Evolutionary conservation across 1,284 basidiomycete genomes (phyloP).

Genomic region (Cutaneotrichosporon sp.): DNA sequence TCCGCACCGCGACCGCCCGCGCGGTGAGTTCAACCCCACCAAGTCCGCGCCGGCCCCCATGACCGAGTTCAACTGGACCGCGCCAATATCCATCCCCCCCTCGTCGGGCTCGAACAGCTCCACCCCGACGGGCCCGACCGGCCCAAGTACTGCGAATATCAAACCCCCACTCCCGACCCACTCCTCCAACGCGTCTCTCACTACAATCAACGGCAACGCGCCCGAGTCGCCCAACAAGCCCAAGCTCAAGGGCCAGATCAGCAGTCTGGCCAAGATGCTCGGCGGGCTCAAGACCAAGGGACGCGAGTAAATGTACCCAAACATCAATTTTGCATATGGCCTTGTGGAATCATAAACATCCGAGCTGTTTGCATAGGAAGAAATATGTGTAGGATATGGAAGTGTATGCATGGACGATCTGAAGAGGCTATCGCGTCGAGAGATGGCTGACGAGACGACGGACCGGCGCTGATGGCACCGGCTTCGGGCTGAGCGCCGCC

Average conservation of each 20-base stretch:
- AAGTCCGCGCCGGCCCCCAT: conserved; percentile 3
- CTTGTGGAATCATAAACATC: not conserved
- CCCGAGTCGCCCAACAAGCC: conserved; percentile 34
- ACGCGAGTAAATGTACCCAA: not conserved
- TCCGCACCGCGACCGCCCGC: not conserved
- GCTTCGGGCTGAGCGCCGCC: too few species aligned
- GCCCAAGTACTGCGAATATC: too few species aligned
- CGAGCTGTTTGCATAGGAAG: conserved; percentile 5
- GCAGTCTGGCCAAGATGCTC: conserved; percentile 46
- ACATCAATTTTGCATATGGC: not conserved
- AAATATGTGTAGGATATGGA: conserved; percentile 3
- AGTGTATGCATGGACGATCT: conserved; percentile 2
- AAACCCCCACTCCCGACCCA: not conserved
- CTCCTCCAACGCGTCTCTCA: not conserved
- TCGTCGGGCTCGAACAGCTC: not conserved
- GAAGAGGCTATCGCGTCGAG: too few species aligned
- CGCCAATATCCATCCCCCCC: not conserved
- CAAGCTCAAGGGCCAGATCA: conserved; percentile 47
- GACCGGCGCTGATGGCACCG: too few species aligned
- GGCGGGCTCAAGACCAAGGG: conserved; percentile 38
- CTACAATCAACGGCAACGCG: not conserved
- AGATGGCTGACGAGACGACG: too few species aligned
- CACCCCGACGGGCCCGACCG: not conserved
- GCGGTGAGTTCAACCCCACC: conserved; percentile 1
- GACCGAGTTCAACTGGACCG: not conserved